These are phyloP conservation scores for Ophiocordyceps polyrhachis-furcata DNA, from an alignment of 2,329 filamentous ascomycete species.

Conservation along the genomic window DNA sequence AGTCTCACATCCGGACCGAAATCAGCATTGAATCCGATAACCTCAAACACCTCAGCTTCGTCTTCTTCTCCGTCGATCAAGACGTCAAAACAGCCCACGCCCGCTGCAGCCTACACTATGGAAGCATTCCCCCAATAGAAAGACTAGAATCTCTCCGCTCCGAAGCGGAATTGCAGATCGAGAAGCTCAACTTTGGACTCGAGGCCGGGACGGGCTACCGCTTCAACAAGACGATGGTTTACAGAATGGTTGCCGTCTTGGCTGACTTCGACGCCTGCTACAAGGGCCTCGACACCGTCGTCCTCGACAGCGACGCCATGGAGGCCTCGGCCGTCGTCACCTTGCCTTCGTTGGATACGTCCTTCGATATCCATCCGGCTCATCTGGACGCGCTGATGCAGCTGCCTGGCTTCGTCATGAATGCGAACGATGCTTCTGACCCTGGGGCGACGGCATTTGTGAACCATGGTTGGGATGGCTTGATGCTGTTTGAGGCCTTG, in stretches of 20 bases:
- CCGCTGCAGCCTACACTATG: too few relatives aligned
- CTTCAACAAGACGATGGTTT: slow-evolving; percentile 2
- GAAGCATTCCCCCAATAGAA: too few relatives aligned
- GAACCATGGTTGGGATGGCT: slow-evolving; percentile 36
- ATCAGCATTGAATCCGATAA: background rate
- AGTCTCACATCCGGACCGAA: too few relatives aligned
- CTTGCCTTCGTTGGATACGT: background rate
- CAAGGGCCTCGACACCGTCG: slow-evolving; percentile 2
- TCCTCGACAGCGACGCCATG: slow-evolving; percentile 1
- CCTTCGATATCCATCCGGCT: slow-evolving; percentile 2
- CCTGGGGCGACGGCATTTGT: slow-evolving; percentile 34
- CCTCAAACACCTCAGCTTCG: background rate
- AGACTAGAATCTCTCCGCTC: background rate
- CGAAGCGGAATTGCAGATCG: background rate
- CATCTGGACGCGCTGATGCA: slow-evolving; percentile 4
- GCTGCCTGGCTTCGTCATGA: slow-evolving; percentile 32
- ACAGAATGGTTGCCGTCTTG: slow-evolving; percentile 1
- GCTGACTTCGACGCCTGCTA: slow-evolving; percentile 2
- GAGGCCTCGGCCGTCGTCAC: slow-evolving; percentile 2
- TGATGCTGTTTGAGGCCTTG: slow-evolving; percentile 29
- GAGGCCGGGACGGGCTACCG: background rate
- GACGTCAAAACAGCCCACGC: too few relatives aligned
- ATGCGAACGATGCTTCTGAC: slow-evolving; percentile 35
- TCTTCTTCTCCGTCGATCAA: too few relatives aligned
- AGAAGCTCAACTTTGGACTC: slow-evolving; percentile 1